These are phyloP conservation scores for Ganoderma boninense DNA, from an alignment of 1,284 basidiomycete species.

Conservation along the genomic window DNA sequence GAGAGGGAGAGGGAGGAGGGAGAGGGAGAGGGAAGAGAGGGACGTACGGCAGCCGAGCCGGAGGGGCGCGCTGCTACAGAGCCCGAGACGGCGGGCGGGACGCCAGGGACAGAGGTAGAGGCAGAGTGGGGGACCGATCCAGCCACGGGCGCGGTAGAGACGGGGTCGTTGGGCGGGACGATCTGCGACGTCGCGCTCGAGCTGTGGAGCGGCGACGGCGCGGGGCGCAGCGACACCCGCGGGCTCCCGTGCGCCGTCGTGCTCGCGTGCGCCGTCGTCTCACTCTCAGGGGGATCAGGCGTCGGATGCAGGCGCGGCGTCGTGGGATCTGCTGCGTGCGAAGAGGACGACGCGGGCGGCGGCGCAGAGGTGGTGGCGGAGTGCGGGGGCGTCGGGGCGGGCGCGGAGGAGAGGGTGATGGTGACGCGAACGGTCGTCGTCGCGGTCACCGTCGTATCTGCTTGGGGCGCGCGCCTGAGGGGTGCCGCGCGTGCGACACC, in stretches of 20 bases:
- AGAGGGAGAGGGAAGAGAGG: too few species aligned
- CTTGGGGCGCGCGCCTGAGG: not conserved
- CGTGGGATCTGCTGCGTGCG: not conserved
- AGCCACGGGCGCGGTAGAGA: not conserved
- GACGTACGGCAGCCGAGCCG: not conserved
- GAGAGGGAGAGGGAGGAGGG: too few species aligned
- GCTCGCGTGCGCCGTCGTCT: not conserved
- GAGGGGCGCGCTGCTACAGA: not conserved
- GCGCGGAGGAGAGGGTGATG: not conserved
- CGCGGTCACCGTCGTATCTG: slow-evolving; percentile 1
- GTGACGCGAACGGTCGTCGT: slow-evolving; percentile 4
- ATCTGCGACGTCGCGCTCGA: not conserved
- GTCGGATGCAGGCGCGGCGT: not conserved
- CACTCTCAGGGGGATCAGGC: not conserved
- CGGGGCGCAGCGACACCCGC: not conserved
- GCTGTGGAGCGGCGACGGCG: not conserved
- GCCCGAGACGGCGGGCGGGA: not conserved
- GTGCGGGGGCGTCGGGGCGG: not conserved
- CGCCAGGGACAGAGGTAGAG: not conserved
- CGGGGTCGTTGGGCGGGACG: not conserved
- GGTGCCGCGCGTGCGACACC: not conserved
- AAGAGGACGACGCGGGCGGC: not conserved
- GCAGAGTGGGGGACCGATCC: not conserved
- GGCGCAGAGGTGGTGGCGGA: not conserved
- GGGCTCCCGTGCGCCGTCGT: not conserved